A percentile compares a stretch with the other conserved stretches of the same genome.
These are phyloP conservation scores for Globomyces sp. DNA, from an alignment of 371 early-diverging fungal genomes.

Conservation along the genomic window DNA sequence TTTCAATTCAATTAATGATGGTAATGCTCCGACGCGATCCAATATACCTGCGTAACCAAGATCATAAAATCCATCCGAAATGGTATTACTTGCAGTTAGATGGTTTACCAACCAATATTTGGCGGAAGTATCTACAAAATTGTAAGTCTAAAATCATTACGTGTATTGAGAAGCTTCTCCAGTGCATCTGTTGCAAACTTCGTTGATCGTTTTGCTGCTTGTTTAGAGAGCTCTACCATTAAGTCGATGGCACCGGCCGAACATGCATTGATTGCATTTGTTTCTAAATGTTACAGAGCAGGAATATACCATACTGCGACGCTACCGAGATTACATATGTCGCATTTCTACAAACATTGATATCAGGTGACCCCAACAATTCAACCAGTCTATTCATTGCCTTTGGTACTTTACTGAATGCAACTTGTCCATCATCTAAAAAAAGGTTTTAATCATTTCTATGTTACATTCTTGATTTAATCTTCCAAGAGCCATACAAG, in stretches of 20 bases:
- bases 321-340: conserved; percentile 45
- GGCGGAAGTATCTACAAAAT: conserved; percentile 41
- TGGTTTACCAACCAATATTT: conserved; percentile 53
- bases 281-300: conserved; percentile 24
- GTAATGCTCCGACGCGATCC: conserved; percentile 25
- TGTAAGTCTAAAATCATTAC: conserved; percentile 23
- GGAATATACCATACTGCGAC: conserved; percentile 36
- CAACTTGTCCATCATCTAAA: conserved; percentile 32
- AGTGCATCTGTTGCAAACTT: conserved; percentile 51
- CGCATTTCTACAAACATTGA: conserved; percentile 42
- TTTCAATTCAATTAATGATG: conserved; percentile 35
- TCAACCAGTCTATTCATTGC: conserved; percentile 35
- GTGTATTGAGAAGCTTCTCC: conserved; percentile 48
- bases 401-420: conserved; percentile 21
- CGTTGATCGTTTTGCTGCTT: conserved; percentile 32
- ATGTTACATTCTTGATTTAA: conserved; percentile 44
- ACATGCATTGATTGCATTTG: conserved; percentile 44
- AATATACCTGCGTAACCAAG: conserved; percentile 43
- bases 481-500: conserved; percentile 38
- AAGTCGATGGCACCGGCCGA: conserved; percentile 46
- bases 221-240: conserved; percentile 36
- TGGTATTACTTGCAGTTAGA: conserved; percentile 35
- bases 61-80: conserved; percentile 50
- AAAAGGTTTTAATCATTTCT: background rate
- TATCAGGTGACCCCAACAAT: conserved; percentile 38